Evolutionary conservation across 148 eudicot species (phyloP).

Genomic region (Euryodendron excelsum): DNA sequence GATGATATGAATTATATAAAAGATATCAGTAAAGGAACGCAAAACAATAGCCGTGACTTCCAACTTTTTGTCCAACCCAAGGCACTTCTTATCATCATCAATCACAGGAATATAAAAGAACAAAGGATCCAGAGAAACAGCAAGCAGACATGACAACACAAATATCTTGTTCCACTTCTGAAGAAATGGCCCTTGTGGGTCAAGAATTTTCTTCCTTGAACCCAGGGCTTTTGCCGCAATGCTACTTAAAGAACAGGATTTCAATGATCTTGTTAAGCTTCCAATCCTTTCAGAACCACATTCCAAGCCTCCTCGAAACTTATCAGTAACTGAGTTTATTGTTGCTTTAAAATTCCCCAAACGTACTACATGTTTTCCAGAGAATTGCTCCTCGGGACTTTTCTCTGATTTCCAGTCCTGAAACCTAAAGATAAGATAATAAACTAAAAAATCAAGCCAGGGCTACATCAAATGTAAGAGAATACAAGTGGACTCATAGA

Average conservation of each 20-base stretch:
- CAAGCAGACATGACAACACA: slow-evolving; percentile 75
- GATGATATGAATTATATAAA: slow-evolving; percentile 75
- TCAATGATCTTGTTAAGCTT: slow-evolving; percentile 29
- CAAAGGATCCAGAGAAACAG: slow-evolving; percentile 86
- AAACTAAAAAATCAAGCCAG: neutral
- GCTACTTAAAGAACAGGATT: slow-evolving; percentile 37
- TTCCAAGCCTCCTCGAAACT: slow-evolving; percentile 42
- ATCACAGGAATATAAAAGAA: slow-evolving; percentile 85
- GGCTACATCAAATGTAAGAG: neutral
- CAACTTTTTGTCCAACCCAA: slow-evolving; percentile 65
- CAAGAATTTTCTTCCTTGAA: slow-evolving; percentile 61
- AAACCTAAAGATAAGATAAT: slow-evolving; percentile 43
- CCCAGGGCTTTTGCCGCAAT: slow-evolving; percentile 34
- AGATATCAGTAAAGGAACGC: slow-evolving; percentile 82
- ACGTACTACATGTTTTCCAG: slow-evolving; percentile 29
- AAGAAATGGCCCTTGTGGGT: slow-evolving; percentile 88
- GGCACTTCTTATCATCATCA: slow-evolving; percentile 53
- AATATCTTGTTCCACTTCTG: slow-evolving; percentile 95
- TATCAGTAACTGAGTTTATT: slow-evolving; percentile 31
- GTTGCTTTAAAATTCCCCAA: slow-evolving; percentile 32
- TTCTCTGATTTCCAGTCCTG: slow-evolving; percentile 55
- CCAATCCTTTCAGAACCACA: slow-evolving; percentile 37
- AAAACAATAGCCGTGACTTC: slow-evolving; percentile 56
- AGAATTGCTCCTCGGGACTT: slow-evolving; percentile 32
- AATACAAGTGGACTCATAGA: neutral